These are phyloP conservation scores for Vigna trinervia DNA, from an alignment of 306 rosid genomes.

Conservation along the genomic window DNA sequence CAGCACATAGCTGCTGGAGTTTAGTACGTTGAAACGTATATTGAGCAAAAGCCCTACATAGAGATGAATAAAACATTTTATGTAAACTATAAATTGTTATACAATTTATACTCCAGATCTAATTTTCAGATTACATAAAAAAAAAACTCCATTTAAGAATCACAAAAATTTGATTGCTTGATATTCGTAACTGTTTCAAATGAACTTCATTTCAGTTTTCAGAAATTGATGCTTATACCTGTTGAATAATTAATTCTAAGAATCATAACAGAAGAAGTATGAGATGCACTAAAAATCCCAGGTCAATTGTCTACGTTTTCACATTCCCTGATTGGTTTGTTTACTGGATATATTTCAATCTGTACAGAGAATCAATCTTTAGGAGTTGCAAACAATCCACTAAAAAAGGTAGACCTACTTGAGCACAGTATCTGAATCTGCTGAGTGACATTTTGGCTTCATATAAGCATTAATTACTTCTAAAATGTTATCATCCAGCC, in stretches of 20 bases:
- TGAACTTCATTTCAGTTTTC: constrained; percentile 24
- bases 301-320: neutral
- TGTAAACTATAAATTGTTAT: constrained; percentile 24
- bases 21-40: constrained; percentile 66
- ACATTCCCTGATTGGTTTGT: neutral
- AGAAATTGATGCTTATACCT: constrained; percentile 14
- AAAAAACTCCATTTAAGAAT: constrained; percentile 17
- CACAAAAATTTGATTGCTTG: neutral
- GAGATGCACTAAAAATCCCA: neutral
- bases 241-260: neutral
- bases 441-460: constrained; percentile 77
- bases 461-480: constrained; percentile 75
- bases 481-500: constrained; percentile 45
- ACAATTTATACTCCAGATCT: constrained; percentile 11
- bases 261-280: constrained; percentile 2
- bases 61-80: constrained; percentile 40
- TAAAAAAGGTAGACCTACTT: constrained; percentile 52
- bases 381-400: constrained; percentile 35
- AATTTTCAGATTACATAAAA: constrained; percentile 30
- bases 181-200: too few relatives aligned
- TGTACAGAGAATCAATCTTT: neutral
- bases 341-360: neutral
- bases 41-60: constrained; percentile 63
- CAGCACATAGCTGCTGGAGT: constrained; percentile 67
- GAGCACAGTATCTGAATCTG: constrained; percentile 69